Conservation (phyloP, 2,329 filamentous ascomycete genomes). For the Aureobasidium lini region DNA sequence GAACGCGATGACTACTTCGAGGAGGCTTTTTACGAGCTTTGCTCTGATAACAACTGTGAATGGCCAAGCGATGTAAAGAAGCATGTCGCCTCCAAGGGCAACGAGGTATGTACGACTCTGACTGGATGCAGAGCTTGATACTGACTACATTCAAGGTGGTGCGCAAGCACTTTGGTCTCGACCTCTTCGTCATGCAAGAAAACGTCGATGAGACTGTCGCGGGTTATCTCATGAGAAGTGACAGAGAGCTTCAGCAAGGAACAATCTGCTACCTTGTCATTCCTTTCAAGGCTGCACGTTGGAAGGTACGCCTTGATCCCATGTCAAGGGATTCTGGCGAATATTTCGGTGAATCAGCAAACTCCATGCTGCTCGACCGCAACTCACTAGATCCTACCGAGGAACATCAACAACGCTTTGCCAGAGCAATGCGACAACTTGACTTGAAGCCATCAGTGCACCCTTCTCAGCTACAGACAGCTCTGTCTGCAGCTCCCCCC, state of each 20-base stretch:
- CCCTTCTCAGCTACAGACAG: not conserved
- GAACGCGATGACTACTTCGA: not conserved
- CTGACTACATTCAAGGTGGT: not conserved
- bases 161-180: not conserved
- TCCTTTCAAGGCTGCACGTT: not conserved
- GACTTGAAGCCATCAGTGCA: conserved; percentile 1
- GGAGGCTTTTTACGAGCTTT: not conserved
- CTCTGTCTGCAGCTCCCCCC: not conserved
- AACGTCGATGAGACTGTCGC: not conserved
- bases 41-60: not conserved
- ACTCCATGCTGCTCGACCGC: not conserved
- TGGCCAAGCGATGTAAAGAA: not conserved
- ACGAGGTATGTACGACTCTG: not conserved
- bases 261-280: not conserved
- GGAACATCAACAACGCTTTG: not conserved
- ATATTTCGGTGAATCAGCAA: not conserved
- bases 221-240: not conserved
- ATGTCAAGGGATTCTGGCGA: not conserved
- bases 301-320: not conserved
- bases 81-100: not conserved
- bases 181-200: not conserved
- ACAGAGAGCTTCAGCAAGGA: not conserved
- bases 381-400: not conserved
- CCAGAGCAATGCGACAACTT: not conserved
- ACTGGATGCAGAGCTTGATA: not conserved